phyloP scores from a whole-genome alignment of 2,329 filamentous ascomycete species.

The Scorias spongiosa region DNA sequence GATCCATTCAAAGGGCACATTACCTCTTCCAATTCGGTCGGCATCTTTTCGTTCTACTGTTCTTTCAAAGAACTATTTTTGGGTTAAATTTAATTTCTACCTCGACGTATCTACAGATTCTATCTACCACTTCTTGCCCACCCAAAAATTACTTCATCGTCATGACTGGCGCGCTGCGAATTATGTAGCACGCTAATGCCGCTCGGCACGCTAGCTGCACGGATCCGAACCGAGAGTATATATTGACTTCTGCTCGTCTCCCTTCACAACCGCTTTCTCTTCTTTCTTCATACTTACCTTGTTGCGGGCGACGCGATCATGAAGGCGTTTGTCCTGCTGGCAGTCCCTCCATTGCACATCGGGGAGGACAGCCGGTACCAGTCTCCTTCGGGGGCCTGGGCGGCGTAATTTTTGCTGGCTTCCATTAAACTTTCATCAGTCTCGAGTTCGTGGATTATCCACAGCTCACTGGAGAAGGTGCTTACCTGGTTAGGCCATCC shows the following conservation, averaged over 20 bases:
- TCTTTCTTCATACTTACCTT: constrained; percentile 1
- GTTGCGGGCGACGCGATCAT: constrained; percentile 2
- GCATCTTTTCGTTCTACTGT: background rate
- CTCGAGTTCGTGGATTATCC: background rate
- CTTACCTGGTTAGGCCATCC: background rate
- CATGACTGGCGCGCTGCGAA: background rate
- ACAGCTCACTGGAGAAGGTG: background rate
- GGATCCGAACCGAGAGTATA: background rate
- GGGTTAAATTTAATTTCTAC: too few relatives aligned
- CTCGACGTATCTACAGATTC: too few relatives aligned
- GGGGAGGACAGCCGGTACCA: constrained; percentile 3
- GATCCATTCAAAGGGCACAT: background rate
- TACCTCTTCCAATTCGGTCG: constrained; percentile 4
- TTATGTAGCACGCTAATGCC: background rate
- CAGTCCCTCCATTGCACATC: constrained; percentile 7
- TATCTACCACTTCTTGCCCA: too few relatives aligned
- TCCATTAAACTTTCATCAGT: constrained; percentile 7
- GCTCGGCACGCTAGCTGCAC: background rate
- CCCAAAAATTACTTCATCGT: too few relatives aligned
- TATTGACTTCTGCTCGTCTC: background rate
- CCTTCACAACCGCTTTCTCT: background rate
- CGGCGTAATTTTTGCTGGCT: constrained; percentile 8
- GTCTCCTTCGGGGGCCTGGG: constrained; percentile 4
- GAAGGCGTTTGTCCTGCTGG: constrained; percentile 1
- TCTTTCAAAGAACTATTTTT: too few relatives aligned